Percentiles rank a stretch among this genome's conserved stretches.
Evolutionary conservation across 2,329 filamentous ascomycete species (phyloP).

Genomic region (Colletotrichum costaricense): DNA sequence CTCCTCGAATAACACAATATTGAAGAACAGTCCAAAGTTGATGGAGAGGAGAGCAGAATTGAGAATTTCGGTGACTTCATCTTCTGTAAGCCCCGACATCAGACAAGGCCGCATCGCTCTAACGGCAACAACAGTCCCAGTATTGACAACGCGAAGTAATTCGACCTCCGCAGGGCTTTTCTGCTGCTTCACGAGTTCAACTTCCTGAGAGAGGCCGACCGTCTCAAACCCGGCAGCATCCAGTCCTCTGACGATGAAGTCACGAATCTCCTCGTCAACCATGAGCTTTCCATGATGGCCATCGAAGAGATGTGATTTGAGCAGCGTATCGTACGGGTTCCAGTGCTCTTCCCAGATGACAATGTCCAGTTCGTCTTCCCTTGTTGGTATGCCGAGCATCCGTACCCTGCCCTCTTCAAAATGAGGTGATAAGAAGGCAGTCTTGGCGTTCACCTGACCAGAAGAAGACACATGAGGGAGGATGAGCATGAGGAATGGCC

Average conservation of each 20-base stretch:
- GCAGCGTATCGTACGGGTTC: constrained; percentile 69
- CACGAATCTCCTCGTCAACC: constrained; percentile 73
- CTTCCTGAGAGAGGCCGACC: constrained; percentile 62
- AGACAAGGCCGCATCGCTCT: constrained; percentile 67
- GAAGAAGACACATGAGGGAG: constrained; percentile 54
- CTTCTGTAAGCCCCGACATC: constrained; percentile 66
- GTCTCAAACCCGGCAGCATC: constrained; percentile 65
- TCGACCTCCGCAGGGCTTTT: constrained; percentile 68
- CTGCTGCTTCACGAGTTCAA: constrained; percentile 68
- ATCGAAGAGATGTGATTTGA: constrained; percentile 54
- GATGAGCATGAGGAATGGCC: constrained; percentile 72
- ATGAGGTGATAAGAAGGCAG: constrained; percentile 67
- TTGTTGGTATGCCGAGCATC: constrained; percentile 68
- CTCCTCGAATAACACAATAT: constrained; percentile 72
- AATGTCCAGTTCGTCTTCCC: constrained; percentile 60
- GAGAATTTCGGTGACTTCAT: constrained; percentile 66
- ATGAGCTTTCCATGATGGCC: constrained; percentile 57
- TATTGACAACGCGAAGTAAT: constrained; percentile 71
- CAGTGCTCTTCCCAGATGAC: constrained; percentile 74
- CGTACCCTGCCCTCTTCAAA: constrained; percentile 71
- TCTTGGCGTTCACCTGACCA: constrained; percentile 61
- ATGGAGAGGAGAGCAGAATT: constrained; percentile 65
- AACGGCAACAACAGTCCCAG: constrained; percentile 70
- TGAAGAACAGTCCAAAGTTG: constrained; percentile 69
- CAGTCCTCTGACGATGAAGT: constrained; percentile 71